Conservation (phyloP, 768 basidiomycete genomes). For the Sutorius australiensis region DNA sequence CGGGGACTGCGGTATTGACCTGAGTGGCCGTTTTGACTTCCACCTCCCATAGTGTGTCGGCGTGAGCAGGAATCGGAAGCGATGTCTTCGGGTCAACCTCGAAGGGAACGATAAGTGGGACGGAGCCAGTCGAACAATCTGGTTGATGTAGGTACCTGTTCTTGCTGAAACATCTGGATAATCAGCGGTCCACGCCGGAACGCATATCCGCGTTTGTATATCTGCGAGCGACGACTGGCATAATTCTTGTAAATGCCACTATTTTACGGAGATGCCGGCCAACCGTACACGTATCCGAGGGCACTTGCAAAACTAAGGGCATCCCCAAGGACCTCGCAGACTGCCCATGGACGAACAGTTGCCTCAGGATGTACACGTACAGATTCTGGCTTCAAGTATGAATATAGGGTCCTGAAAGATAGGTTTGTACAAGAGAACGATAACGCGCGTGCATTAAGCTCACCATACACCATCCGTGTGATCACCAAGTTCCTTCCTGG, state of each 20-base stretch:
- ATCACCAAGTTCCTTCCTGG: slow-evolving; percentile 68
- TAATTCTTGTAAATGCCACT: slow-evolving; percentile 3
- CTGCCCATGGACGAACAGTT: slow-evolving; percentile 83
- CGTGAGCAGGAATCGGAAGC: slow-evolving; percentile 70
- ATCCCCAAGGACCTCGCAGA: slow-evolving; percentile 74
- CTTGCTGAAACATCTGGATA: slow-evolving; percentile 84
- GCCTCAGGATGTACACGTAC: slow-evolving; percentile 80
- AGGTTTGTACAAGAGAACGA: background rate
- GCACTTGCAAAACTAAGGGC: slow-evolving; percentile 77
- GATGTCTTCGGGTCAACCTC: slow-evolving; percentile 75
- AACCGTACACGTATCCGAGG: slow-evolving; percentile 66
- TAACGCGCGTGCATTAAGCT: slow-evolving; percentile 14
- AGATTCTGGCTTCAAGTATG: slow-evolving; percentile 82
- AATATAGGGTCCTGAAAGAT: slow-evolving; percentile 61
- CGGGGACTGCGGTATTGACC: slow-evolving; percentile 55
- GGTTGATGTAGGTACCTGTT: slow-evolving; percentile 49
- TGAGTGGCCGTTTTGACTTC: slow-evolving; percentile 83
- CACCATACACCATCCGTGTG: slow-evolving; percentile 59
- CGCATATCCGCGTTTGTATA: slow-evolving; percentile 77
- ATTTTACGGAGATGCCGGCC: background rate
- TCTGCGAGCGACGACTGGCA: slow-evolving; percentile 62
- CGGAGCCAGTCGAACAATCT: background rate
- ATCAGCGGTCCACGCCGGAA: slow-evolving; percentile 68
- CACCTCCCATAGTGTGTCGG: slow-evolving; percentile 83
- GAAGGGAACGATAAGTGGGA: slow-evolving; percentile 7